Conservation (phyloP, 2,329 filamentous ascomycete genomes). For the Cytospora piceicola region DNA sequence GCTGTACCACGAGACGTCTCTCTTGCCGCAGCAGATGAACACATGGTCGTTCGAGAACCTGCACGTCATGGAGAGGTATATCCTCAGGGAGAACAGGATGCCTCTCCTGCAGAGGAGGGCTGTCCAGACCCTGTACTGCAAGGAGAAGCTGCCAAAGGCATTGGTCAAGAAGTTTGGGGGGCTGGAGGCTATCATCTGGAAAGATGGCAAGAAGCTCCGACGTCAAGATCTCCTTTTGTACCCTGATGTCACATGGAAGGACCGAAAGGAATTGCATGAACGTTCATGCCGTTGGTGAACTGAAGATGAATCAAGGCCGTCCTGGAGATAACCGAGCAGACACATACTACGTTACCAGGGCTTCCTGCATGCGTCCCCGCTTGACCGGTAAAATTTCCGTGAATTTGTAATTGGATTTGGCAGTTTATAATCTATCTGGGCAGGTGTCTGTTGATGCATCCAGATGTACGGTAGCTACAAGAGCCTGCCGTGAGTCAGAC, state of each 20-base stretch:
- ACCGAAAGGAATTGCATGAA: constrained; percentile 22
- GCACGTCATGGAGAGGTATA: constrained; percentile 41
- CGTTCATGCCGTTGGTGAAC: constrained; percentile 27
- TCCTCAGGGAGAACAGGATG: constrained; percentile 40
- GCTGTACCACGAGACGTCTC: constrained; percentile 43
- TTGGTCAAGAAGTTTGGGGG: constrained; percentile 39
- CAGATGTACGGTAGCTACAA: neutral
- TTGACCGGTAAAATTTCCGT: neutral
- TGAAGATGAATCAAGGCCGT: neutral
- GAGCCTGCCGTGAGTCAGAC: neutral
- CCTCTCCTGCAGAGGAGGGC: constrained; percentile 39
- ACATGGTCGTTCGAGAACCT: constrained; percentile 41
- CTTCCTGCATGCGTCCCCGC: too few relatives aligned
- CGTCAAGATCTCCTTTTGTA: constrained; percentile 27
- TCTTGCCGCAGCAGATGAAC: constrained; percentile 42
- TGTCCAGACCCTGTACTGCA: constrained; percentile 38
- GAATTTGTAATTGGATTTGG: neutral
- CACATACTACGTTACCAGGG: neutral
- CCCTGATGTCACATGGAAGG: constrained; percentile 27
- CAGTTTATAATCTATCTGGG: too few relatives aligned
- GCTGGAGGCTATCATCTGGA: constrained; percentile 37
- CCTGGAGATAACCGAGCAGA: neutral
- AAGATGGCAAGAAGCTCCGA: constrained; percentile 30
- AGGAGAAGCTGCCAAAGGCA: constrained; percentile 35
- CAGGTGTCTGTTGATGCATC: neutral